Evolutionary conservation across 768 basidiomycete genomes (phyloP), one percentile per base, ranked within the genome.

Genomic region (Strobilomyces echinocephalus): DNA sequence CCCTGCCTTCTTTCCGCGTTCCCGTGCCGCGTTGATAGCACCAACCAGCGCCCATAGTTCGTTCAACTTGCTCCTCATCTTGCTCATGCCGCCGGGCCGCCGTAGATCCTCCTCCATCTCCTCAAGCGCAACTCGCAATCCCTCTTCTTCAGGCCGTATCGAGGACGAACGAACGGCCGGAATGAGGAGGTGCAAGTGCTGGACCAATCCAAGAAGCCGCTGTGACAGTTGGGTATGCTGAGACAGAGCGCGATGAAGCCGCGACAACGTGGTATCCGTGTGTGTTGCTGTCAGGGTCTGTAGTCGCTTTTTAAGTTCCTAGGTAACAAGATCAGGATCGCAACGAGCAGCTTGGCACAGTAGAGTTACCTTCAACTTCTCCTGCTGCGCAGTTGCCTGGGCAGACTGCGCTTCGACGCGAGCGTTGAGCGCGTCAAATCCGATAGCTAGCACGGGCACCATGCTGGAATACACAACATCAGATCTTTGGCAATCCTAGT

Each of bases 21-120:
- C 83, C 60, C 77, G 72, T 26, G 81, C 77, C 8, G 78, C 79
- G 49, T 79, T 79, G 16, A 92, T 73, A 42, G 87, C 83, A 4
- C 89, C 89, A 9, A 93, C 78, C 14, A 89, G 73, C 15, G 88
- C 89, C 91, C 91, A 94, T 26, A 94, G 72, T 64, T 93, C 91
- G 58, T 88, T 89, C 63, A 90, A 64, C 63, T 87, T 88, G 41
- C 83, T 83, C 33, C 81, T 78, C 71, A 87, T 74, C 62, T 86
- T 71, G 48, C 86, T 81, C 64, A 74, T 69, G 11, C 72, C 77
- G 2, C 77, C 77, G 0, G 73, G 75, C 51, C 72, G 60, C 39
- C 80, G 79, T 55, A 91, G 64, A 65, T 91, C 89, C 49, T 84
- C 84, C 62, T 85, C 82, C 46, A 91, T 77, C 57, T 84, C 82